phyloP scores from a whole-genome alignment of 31 red algal species.

The Porphyra umbilicalis region DNA sequence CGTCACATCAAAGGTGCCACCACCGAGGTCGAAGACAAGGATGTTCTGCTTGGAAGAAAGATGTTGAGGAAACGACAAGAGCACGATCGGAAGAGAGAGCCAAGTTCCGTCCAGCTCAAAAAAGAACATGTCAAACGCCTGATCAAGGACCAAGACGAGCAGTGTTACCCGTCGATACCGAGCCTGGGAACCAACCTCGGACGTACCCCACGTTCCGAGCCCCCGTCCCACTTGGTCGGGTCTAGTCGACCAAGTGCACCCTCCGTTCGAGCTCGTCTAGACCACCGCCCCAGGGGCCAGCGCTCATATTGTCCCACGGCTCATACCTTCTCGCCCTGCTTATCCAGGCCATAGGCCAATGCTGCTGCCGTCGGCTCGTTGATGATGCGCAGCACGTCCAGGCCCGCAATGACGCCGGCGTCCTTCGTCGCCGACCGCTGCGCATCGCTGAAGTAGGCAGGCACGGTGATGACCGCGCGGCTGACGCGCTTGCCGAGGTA shows the following conservation, averaged over 20 bases:
- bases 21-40: slow-evolving; percentile 96
- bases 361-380: slow-evolving; percentile 99
- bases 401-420: slow-evolving; percentile 92
- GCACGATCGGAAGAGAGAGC: not conserved
- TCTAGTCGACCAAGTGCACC: too few species aligned
- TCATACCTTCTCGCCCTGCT: slow-evolving; percentile 57
- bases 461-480: slow-evolving; percentile 89
- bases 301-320: too few species aligned
- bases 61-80: not conserved
- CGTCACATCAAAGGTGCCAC: slow-evolving; percentile 98
- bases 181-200: too few species aligned
- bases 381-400: slow-evolving; percentile 90
- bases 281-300: too few species aligned
- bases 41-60: slow-evolving; percentile 66
- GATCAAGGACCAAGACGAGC: too few species aligned
- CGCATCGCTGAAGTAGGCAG: slow-evolving; percentile 96
- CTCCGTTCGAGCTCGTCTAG: too few species aligned
- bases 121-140: not conserved
- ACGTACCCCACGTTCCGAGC: too few species aligned
- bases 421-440: slow-evolving; percentile 91
- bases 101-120: not conserved
- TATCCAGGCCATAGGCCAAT: slow-evolving; percentile 90
- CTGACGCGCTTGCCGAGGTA: slow-evolving; percentile 67
- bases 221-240: too few species aligned
- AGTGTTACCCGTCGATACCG: too few species aligned